Base-by-base conservation (phyloP, 108 stramenopile species). In the Bacterosira constricta region DNA sequence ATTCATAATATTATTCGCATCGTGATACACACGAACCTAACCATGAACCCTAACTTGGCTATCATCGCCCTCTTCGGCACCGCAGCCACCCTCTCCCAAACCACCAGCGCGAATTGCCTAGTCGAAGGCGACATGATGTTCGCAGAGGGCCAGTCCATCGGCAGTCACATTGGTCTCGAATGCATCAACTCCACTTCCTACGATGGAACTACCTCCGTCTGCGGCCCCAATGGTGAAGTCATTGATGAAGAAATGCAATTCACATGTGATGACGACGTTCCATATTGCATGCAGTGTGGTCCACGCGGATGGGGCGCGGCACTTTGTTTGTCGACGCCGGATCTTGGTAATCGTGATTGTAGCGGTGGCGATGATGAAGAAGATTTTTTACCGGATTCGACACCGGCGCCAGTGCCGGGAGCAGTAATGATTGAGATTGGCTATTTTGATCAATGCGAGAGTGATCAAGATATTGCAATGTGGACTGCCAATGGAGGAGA, bases 111-210 rank as follows among this genome's bases (percentile, higher is more conserved):
- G 13, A 37, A 61, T 13, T 42, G 60, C 18, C 27, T 42, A 35
- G 42, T 61, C 39, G 60, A 45, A 6, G 60, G 60, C 60, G 60
- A 61, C 39, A 61, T 61, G 42, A 26, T 61, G 18, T 61, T 45
- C 60, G 4, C 15, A 1, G 60, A 61, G 35, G 60, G 60, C 0
- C 42, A 61, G 15, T 37, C 34, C 17, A 61, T 18, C 18, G 60
- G 60, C 25, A n/a, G n/a, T n/a, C 37, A 35, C 60, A 9, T 61
- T 18, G 60, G 60, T 26, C 11, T 41, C 25, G 60, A 37, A n/a
- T 61, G 60, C 39, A 18, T 61, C 39, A 45, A 61, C 38, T 20
- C 20, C 10, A 45, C 44, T 6, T 27, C 39, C 27, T 61, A 41
- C 38, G 39, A 61, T 30, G 35, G n/a, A 11, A 27, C 6, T 15